Evolutionary conservation across 2,329 filamentous ascomycete genomes (phyloP).

Genomic region (Penicillium sp.): DNA sequence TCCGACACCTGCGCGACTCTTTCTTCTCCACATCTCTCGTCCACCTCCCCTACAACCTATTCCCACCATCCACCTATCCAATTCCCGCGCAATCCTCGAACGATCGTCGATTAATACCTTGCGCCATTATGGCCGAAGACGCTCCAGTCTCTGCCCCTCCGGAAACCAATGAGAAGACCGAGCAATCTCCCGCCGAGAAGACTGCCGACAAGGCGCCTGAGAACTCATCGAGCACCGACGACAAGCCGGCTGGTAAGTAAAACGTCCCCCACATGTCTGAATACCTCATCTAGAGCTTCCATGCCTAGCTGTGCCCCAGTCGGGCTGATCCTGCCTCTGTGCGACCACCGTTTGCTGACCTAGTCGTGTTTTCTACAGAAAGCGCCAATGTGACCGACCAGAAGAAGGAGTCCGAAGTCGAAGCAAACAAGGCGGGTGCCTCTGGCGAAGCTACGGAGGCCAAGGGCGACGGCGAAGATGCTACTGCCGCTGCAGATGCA

Average conservation of each 20-base stretch:
- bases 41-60: constrained; percentile 16
- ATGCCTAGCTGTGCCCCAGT: background rate
- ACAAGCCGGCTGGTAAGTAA: constrained; percentile 26
- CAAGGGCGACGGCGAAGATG: constrained; percentile 32
- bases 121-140: constrained; percentile 45
- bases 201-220: constrained; percentile 36
- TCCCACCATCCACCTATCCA: constrained; percentile 21
- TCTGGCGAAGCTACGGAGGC: constrained; percentile 27
- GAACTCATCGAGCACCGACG: constrained; percentile 22
- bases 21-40: constrained; percentile 31
- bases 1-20: constrained; percentile 33
- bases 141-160: constrained; percentile 38
- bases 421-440: constrained; percentile 34
- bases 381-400: constrained; percentile 27
- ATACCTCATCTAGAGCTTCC: background rate
- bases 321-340: constrained; percentile 13
- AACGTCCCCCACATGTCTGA: background rate
- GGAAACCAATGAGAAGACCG: constrained; percentile 37
- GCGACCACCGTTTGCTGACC: constrained; percentile 26
- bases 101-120: constrained; percentile 15
- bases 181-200: constrained; percentile 35
- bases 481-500: constrained; percentile 30
- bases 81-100: constrained; percentile 15
- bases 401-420: constrained; percentile 33
- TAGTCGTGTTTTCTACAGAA: constrained; percentile 14